phyloP scores from a whole-genome alignment of 345 rosid species.

The Pistacia vera region DNA sequence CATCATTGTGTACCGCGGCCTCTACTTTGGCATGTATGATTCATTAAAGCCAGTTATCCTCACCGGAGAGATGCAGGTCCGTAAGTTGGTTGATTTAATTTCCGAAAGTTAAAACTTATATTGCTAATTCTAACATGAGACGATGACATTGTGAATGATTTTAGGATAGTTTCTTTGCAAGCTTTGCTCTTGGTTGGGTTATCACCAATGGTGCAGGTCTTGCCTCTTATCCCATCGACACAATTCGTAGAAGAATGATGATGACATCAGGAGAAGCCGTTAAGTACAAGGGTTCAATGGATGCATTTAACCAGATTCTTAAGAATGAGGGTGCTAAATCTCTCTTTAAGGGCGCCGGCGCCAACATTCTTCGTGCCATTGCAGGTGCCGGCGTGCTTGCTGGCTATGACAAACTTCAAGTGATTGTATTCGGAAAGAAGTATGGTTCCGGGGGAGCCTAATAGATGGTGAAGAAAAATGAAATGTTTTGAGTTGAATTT shows the following conservation, averaged over 20 bases:
- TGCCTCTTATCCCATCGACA: conserved; percentile 49
- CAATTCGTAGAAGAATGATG: conserved; percentile 55
- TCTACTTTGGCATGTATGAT: conserved; percentile 53
- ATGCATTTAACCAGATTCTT: conserved; percentile 39
- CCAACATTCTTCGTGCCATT: conserved; percentile 51
- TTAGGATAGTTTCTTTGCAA: conserved; percentile 54
- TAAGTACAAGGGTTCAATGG: conserved; percentile 44
- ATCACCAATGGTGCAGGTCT: conserved; percentile 54
- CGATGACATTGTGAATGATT: not conserved
- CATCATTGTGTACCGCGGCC: conserved; percentile 45
- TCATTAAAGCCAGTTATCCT: conserved; percentile 50
- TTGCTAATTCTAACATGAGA: too few relatives aligned
- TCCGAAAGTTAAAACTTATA: not conserved
- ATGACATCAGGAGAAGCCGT: conserved; percentile 62
- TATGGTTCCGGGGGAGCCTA: conserved; percentile 50
- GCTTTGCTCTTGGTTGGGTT: conserved; percentile 51
- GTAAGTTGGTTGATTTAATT: not conserved
- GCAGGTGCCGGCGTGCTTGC: conserved; percentile 59
- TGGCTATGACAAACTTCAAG: conserved; percentile 49
- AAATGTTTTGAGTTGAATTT: conserved; percentile 8
- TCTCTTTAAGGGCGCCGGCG: conserved; percentile 57
- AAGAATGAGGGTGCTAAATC: conserved; percentile 47
- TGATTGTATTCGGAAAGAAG: conserved; percentile 47
- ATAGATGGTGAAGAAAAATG: conserved; percentile 20
- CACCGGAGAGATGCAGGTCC: conserved; percentile 35